Percentiles rank a stretch among this genome's conserved stretches.
Evolutionary conservation across 441 rosid species (phyloP).

Genomic region (Iberis amara): DNA sequence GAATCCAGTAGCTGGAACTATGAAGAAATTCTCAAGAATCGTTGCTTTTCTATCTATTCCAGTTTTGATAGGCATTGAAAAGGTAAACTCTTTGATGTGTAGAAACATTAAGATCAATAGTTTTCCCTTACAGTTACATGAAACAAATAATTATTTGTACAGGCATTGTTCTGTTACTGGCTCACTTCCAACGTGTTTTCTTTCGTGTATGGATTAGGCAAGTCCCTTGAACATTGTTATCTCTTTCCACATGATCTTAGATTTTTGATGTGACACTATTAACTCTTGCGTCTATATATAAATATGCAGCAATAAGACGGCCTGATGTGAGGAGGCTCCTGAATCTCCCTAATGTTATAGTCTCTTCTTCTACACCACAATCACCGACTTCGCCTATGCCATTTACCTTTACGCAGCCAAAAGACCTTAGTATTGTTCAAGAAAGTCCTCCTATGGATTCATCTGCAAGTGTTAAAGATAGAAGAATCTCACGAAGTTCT

Average conservation of each 20-base stretch:
- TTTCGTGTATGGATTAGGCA: conserved; percentile 40
- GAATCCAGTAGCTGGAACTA: conserved; percentile 42
- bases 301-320: conserved; percentile 35
- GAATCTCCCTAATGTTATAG: conserved; percentile 29
- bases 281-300: conserved; percentile 6
- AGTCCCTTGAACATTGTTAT: conserved; percentile 16
- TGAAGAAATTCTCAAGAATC: conserved; percentile 45
- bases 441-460: conserved; percentile 17
- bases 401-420: conserved; percentile 25
- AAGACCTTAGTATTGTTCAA: conserved; percentile 22
- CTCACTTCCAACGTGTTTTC: conserved; percentile 50
- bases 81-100: conserved; percentile 26
- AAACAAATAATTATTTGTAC: conserved; percentile 10
- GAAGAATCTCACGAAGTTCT: conserved; percentile 34
- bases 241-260: neutral
- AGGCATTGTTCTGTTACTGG: conserved; percentile 56
- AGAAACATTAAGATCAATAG: conserved; percentile 6
- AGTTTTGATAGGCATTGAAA: conserved; percentile 37
- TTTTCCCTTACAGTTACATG: neutral
- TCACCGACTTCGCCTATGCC: conserved; percentile 26
- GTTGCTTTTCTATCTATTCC: conserved; percentile 42
- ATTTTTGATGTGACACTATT: conserved; percentile 12
- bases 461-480: conserved; percentile 21
- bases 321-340: conserved; percentile 41
- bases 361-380: conserved; percentile 20